phyloP scores from a whole-genome alignment of 1,284 basidiomycete species.

The Golubevia sp. region DNA sequence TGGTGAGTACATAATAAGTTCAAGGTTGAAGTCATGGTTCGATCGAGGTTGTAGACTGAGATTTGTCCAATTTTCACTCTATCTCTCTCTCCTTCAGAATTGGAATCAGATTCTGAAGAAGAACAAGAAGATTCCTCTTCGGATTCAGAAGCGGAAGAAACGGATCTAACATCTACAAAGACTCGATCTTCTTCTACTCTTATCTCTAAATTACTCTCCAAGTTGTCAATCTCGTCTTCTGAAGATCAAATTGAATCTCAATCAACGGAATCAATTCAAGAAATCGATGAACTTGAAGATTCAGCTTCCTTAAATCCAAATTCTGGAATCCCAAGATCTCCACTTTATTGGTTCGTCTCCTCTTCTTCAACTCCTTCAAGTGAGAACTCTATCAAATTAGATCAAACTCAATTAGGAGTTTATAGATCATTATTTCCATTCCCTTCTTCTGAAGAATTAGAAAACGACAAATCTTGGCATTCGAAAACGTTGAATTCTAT shows the following conservation, averaged over 20 bases:
- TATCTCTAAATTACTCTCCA: neutral
- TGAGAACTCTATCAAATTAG: conserved; percentile 13
- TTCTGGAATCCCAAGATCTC: conserved; percentile 23
- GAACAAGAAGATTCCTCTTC: neutral
- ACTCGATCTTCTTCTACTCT: neutral
- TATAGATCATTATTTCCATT: conserved; percentile 44
- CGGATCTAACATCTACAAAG: neutral
- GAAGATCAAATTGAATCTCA: conserved; percentile 16
- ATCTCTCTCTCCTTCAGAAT: neutral
- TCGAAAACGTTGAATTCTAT: conserved; percentile 18
- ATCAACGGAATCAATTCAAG: conserved; percentile 21
- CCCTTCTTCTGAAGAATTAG: conserved; percentile 9
- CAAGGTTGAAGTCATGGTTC: neutral
- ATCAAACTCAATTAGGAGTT: conserved; percentile 52
- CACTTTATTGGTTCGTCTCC: conserved; percentile 48
- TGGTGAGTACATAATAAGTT: conserved; percentile 19
- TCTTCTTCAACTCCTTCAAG: conserved; percentile 14
- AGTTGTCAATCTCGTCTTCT: conserved; percentile 12
- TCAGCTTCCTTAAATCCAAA: conserved; percentile 8
- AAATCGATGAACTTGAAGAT: conserved; percentile 1
- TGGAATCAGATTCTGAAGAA: neutral
- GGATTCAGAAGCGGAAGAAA: neutral
- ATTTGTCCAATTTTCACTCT: conserved; percentile 22
- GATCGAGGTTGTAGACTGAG: too few relatives aligned
- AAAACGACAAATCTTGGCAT: neutral